Base-by-base conservation (phyloP, 2,329 filamentous ascomycete species). In the Blumeria hordei region DNA sequence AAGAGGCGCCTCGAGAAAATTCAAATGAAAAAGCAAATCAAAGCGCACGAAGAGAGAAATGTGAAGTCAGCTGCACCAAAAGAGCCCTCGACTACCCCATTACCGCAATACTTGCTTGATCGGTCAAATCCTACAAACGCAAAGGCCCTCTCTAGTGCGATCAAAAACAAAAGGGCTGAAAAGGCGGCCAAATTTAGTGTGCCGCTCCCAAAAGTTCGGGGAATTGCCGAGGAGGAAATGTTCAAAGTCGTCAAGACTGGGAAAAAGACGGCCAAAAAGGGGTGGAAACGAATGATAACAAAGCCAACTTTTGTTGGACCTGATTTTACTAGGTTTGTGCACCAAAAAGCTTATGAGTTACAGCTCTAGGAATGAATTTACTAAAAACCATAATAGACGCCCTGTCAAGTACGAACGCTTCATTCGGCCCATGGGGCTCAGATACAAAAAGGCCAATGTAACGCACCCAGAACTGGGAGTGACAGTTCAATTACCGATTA, bases 1-100 rank as follows among this genome's bases (percentile, higher is more conserved):
- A 87, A 88, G 74, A 80, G 92, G 32, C 85, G 88, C 72, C 84
- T 88, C 68, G 88, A 98, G 75, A 98, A 98, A 82, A 94, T 94
- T 67, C 87, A 94, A 76, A 88, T 94, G 83, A 84, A 83, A 70
- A 94, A 94, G 76, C 74, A 81, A 65, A 93, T 98, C 77, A 86
- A 85, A 71, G 84, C 86, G 47, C 86, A 94, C 73, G 92, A 98
- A 71, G 86, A 95, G 74, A 82, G 87, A 71, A 93, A 95, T 66
- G 81, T 96, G 74, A 94, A 96, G 72, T 55, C 54, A 9, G 56
- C 58, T 43, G 57, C 57, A 43, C 80, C 84, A 61, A 78, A 83
- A 63, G 84, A 92, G 69, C 85, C 88, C 58, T 80, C 80, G 32
- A 79, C 76, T 61, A 86, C 85, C 53, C 86, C 92, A 56, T 74